Conservation (phyloP, 352 stramenopile genomes). For the Nannochloropsis limnetica region DNA sequence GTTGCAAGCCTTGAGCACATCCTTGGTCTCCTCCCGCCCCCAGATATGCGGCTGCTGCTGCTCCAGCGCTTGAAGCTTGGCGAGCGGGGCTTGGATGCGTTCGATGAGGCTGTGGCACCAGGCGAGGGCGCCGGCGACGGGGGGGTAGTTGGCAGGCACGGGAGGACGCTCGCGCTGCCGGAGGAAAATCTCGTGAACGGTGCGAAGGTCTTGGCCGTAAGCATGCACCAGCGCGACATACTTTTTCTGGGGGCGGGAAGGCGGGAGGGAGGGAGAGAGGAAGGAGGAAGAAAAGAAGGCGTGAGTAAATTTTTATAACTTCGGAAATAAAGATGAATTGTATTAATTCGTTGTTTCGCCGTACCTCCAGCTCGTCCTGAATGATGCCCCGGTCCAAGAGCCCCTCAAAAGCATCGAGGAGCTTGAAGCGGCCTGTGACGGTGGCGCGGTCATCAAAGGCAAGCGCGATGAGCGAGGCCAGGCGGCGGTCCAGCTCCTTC, state of each 20-base stretch:
- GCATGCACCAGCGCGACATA: slow-evolving; percentile 88
- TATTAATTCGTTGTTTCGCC: background rate
- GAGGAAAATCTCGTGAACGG: slow-evolving; percentile 92
- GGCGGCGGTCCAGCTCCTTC: slow-evolving; percentile 90
- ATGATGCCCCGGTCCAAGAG: slow-evolving; percentile 68
- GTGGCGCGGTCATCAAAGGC: slow-evolving; percentile 94
- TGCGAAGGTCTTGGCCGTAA: slow-evolving; percentile 87
- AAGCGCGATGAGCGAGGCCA: slow-evolving; percentile 88
- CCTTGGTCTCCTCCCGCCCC: slow-evolving; percentile 91
- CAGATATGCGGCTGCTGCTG: slow-evolving; percentile 90
- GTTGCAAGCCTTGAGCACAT: slow-evolving; percentile 92
- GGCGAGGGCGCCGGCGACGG: slow-evolving; percentile 81
- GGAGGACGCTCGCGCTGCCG: slow-evolving; percentile 78
- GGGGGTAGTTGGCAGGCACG: slow-evolving; percentile 86
- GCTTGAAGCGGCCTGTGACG: slow-evolving; percentile 92
- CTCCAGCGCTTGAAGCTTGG: slow-evolving; percentile 71
- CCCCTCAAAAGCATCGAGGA: slow-evolving; percentile 91
- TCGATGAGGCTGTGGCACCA: slow-evolving; percentile 90
- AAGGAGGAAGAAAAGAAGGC: background rate
- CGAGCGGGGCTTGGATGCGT: slow-evolving; percentile 90
- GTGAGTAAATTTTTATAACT: background rate
- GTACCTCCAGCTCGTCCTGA: slow-evolving; percentile 52
- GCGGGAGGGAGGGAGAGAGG: slow-evolving; percentile 69
- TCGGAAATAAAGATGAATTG: background rate
- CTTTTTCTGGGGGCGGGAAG: slow-evolving; percentile 93